Evolutionary conservation across 805 yeast species (phyloP), one percentile per base, ranked within the genome.

Genomic region (Wickerhamomyces silvicola): DNA sequence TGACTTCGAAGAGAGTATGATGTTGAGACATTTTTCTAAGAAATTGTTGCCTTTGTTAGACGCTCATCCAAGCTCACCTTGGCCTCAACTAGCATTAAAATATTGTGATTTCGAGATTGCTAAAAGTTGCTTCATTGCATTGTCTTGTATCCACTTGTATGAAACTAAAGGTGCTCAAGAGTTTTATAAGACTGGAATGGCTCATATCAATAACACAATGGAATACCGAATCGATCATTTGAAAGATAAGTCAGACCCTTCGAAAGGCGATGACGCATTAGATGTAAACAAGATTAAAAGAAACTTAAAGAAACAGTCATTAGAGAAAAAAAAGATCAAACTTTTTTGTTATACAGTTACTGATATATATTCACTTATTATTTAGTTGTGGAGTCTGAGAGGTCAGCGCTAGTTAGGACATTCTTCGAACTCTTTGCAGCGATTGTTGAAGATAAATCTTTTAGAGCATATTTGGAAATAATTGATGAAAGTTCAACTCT

Each of bases 71-170:
- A 68, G 69, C 25, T 60, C 76, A 1, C 79, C 79, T 4, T 72
- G 78, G 78, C 80, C 80, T 0, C 73, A 72, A 36, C 48, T 74
- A 35, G 76, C 77, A 26, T 54, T 74, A 38, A 64, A 67, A 31
- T 73, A 73, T 44, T 73, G 79, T 42, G 76, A 73, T 43, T 64
- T 70, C 40, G 75, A 72, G 41, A 64, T 74, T 28, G 78, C 79
- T 1, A 59, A 75, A 33, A 68, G 75, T 38, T 74, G 80, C 38
- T 73, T 74, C 41, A 63, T 74, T 14, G 71, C 78, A 3, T 48
- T 74, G 12, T 68, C 75, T 9, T 72, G 78, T 28, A 72, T 72
- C 22, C 79, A 74, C 46, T 53, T 74, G n/a, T 73, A 70, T 43
- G 78, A 72, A 35, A 64, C 70, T 29, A 63, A 63, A 44, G 77